Base-by-base conservation (phyloP, 768 basidiomycete genomes). In the Phanerochaete sordida region DNA sequence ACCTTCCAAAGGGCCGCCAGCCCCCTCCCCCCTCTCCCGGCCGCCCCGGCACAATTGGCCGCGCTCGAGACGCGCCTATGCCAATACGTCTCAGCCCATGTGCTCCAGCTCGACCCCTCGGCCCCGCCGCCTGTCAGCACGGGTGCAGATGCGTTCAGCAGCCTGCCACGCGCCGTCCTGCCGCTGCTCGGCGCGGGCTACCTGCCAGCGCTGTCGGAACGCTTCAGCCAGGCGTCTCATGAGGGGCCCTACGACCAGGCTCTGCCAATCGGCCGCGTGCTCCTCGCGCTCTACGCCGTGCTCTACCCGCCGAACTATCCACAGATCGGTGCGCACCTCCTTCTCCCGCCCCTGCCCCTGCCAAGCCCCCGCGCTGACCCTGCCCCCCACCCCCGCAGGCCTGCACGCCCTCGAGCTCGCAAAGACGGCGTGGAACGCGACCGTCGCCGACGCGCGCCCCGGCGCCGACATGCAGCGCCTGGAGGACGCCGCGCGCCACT, bases 261-360 rank as follows among this genome's bases (percentile, higher is more conserved):
- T 0, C 66, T 87, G 23, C 67, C 77, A 31, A 70, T 75, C 12
- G 90, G 91, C 15, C 66, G 78, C 37, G 80, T 81, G 1, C 73
- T 91, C 15, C 73, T 91, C 21, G 85, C 85, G 0, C 72, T 90
- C 7, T 93, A 93, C 70, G 66, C 80, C 12, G 67, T 88, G 55
- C 76, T 92, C 48, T 93, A 93, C 66, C 90, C 91, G 1, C 74
- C 72, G 1, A 87, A 88, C 66, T 91, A 91, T 70, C 91, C 91
- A n/a, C 88, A 91, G 64, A 90, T 86, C 26, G 91, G 91, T 90
- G 56, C 63, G 81, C 70, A 31, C 13, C 31, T 7, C n/a, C n/a
- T n/a, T n/a, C n/a, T n/a, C n/a, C n/a, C n/a, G n/a, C 55, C 26
- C 23, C 8, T 62, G 19, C 23, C 37, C 6, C 35, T 54, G 35